Evolutionary conservation across 208 protist genomes (phyloP).

Genomic region (Jaenimonas drosophilae): DNA sequence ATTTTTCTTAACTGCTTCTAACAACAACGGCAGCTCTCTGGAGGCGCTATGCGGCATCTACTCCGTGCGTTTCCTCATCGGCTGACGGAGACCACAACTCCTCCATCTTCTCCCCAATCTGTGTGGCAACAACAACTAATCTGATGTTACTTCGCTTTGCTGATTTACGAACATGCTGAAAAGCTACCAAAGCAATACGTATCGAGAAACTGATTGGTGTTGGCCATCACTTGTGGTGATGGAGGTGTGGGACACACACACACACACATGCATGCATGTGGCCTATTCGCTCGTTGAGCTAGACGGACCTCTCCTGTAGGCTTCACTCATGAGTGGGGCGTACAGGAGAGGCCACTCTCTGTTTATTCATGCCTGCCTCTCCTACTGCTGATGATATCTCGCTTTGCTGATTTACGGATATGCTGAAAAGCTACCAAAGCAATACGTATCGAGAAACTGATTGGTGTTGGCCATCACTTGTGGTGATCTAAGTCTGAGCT

Average conservation of each 20-base stretch:
- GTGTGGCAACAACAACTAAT: too few species aligned
- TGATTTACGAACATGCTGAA: slow-evolving; percentile 6
- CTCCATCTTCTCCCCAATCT: too few species aligned
- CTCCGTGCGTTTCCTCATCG: background rate
- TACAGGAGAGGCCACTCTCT: too few species aligned
- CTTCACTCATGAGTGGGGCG: too few species aligned
- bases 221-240: too few species aligned
- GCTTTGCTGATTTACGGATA: background rate
- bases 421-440: slow-evolving; percentile 14
- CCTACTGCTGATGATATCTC: too few species aligned
- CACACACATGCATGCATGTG: background rate
- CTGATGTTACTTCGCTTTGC: too few species aligned
- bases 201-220: slow-evolving; percentile 36
- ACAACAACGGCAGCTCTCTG: background rate
- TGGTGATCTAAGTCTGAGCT: too few species aligned
- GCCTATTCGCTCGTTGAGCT: too few species aligned
- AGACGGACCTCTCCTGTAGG: background rate
- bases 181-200: slow-evolving; percentile 31
- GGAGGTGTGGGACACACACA: background rate
- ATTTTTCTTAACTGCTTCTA: slow-evolving; percentile 1
- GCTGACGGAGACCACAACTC: background rate
- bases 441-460: slow-evolving; percentile 29
- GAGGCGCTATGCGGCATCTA: background rate
- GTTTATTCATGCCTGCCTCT: too few species aligned
- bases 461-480: slow-evolving; percentile 2